Percentiles rank a stretch among this genome's conserved stretches.
These are phyloP conservation scores for Platanthera guangdongensis DNA, from an alignment of 106 monocot species.

Conservation along the genomic window DNA sequence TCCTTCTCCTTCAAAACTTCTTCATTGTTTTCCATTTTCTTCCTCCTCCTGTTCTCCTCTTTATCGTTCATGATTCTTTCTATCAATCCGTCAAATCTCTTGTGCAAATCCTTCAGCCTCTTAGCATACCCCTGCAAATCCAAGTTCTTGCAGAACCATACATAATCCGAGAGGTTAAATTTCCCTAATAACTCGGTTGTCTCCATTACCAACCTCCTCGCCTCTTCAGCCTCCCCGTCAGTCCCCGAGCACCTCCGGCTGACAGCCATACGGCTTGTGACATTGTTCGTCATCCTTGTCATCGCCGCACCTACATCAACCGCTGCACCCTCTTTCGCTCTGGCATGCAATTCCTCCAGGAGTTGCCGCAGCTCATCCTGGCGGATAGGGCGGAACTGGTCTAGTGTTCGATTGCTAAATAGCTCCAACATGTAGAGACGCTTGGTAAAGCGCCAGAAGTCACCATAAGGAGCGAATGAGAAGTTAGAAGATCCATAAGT, in stretches of 20 bases:
- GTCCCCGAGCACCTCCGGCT: slow-evolving; percentile 9
- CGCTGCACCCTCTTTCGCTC: not conserved
- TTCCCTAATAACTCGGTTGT: slow-evolving; percentile 33
- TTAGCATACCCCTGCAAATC: slow-evolving; percentile 42
- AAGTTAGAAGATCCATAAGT: slow-evolving; percentile 26
- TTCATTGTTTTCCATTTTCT: not conserved
- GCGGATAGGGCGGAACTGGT: slow-evolving; percentile 30
- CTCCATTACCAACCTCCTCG: slow-evolving; percentile 24
- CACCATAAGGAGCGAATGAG: slow-evolving; percentile 36
- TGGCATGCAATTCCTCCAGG: slow-evolving; percentile 3
- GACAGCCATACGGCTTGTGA: slow-evolving; percentile 28
- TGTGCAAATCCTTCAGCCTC: slow-evolving; percentile 27
- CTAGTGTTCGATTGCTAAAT: slow-evolving; percentile 18
- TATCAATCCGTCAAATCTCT: slow-evolving; percentile 30
- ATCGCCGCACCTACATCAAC: slow-evolving; percentile 28
- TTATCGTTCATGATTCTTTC: slow-evolving; percentile 26
- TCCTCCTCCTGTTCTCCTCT: slow-evolving; percentile 12
- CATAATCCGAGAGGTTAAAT: slow-evolving; percentile 38
- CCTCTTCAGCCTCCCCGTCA: slow-evolving; percentile 23
- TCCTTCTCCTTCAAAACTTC: slow-evolving; percentile 10
- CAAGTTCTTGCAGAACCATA: slow-evolving; percentile 20
- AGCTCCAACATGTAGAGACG: no score
- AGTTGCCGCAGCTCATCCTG: not conserved
- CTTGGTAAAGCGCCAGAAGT: slow-evolving; percentile 16
- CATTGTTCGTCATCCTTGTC: slow-evolving; percentile 39